Percentiles rank a stretch among this genome's conserved stretches.
These are phyloP conservation scores for Phlebopus sp. DNA, from an alignment of 1,284 basidiomycete species.

Conservation along the genomic window DNA sequence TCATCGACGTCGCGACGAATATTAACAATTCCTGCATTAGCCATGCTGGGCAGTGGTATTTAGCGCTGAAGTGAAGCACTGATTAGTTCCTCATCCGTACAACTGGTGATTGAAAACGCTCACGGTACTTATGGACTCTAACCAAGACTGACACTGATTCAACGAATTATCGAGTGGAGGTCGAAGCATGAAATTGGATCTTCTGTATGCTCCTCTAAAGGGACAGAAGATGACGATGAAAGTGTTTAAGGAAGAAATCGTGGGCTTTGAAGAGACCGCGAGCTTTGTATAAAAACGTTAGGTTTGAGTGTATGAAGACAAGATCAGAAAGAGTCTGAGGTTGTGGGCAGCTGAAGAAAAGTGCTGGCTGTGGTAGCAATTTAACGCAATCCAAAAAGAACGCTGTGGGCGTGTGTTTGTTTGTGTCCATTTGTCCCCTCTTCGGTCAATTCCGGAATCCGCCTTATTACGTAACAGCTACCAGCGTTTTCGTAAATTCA, in stretches of 20 bases:
- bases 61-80: constrained; percentile 50
- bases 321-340: constrained; percentile 5
- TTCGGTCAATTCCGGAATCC: constrained; percentile 1
- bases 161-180: constrained; percentile 70
- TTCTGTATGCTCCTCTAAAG: constrained; percentile 58
- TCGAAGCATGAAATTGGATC: constrained; percentile 75
- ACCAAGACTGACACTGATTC: constrained; percentile 59
- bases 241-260: constrained; percentile 60
- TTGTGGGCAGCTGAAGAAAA: constrained; percentile 5
- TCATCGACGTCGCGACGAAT: constrained; percentile 98
- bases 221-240: constrained; percentile 61
- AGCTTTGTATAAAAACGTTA: background rate
- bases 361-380: constrained; percentile 17
- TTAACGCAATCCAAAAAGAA: constrained; percentile 14
- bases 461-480: no score
- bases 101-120: constrained; percentile 22
- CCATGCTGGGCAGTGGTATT: constrained; percentile 71
- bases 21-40: constrained; percentile 84
- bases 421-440: constrained; percentile 13
- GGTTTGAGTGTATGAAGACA: constrained; percentile 9
- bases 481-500: no score
- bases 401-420: constrained; percentile 16
- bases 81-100: background rate
- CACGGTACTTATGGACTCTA: constrained; percentile 59
- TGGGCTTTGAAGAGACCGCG: constrained; percentile 35